Conservation (phyloP, 257 asterid species). For the Cynanchum wilfordii region DNA sequence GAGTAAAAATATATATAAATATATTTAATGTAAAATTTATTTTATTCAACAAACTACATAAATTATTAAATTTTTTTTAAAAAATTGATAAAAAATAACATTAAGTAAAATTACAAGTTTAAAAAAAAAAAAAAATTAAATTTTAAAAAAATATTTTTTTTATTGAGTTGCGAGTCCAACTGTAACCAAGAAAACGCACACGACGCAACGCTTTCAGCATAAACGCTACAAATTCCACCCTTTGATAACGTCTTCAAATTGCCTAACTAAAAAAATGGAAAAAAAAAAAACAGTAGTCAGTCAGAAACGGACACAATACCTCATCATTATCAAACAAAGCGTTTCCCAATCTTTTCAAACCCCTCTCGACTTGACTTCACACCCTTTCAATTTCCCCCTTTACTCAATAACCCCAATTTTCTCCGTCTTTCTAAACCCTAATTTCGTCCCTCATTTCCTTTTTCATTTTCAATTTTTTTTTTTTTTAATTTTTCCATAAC, state of each 20-base stretch:
- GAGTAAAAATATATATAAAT: too few species aligned
- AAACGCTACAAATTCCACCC: not conserved
- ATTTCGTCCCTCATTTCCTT: not conserved
- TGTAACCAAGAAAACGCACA: too few species aligned
- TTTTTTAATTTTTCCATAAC: not conserved
- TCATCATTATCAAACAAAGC: not conserved
- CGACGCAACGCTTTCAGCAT: not conserved
- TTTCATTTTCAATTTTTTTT: too few species aligned
- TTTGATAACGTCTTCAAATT: not conserved
- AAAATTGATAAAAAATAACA: too few species aligned
- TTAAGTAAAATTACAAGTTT: too few species aligned
- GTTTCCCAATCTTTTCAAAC: not conserved
- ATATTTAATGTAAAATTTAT: too few species aligned
- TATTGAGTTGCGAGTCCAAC: too few species aligned
- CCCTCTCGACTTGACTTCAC: not conserved
- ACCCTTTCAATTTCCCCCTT: not conserved
- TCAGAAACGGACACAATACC: conserved; percentile 7
- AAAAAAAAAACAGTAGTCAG: not conserved
- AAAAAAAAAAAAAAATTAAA: too few species aligned
- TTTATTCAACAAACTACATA: too few species aligned
- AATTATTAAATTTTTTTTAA: too few species aligned
- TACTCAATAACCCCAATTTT: not conserved
- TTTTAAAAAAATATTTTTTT: too few species aligned
- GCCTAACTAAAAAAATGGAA: not conserved
- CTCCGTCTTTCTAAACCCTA: not conserved